Percentiles rank a stretch among this genome's conserved stretches.
phyloP scores from a whole-genome alignment of 2,329 filamentous ascomycete genomes.

The Ceratocystis cacaofunesta region DNA sequence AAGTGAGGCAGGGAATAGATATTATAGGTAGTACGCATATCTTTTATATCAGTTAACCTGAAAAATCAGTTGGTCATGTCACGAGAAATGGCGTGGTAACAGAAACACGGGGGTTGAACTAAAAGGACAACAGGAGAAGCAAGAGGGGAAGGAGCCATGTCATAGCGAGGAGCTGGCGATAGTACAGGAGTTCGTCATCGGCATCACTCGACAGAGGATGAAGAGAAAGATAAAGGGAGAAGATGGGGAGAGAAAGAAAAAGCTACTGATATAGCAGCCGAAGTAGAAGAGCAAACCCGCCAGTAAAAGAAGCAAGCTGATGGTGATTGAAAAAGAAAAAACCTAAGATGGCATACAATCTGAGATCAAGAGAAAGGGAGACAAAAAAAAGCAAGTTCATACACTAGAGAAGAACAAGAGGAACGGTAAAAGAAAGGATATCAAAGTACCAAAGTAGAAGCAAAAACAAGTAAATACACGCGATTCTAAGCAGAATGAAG shows the following conservation, averaged over 20 bases:
- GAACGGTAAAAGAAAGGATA: background rate
- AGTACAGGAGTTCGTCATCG: background rate
- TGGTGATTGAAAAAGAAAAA: too few relatives aligned
- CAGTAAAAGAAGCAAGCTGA: too few relatives aligned
- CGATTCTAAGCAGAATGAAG: too few relatives aligned
- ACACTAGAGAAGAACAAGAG: background rate
- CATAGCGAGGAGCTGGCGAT: background rate
- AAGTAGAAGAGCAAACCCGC: too few relatives aligned
- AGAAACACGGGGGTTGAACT: background rate
- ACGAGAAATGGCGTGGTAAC: too few relatives aligned
- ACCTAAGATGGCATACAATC: too few relatives aligned
- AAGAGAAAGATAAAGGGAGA: constrained; percentile 18
- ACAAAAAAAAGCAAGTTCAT: background rate
- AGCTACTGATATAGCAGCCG: too few relatives aligned
- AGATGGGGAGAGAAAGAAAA: constrained; percentile 11
- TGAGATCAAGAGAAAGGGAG: constrained; percentile 18
- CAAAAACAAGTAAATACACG: background rate
- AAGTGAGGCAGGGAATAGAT: too few relatives aligned
- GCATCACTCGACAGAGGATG: background rate
- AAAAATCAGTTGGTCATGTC: too few relatives aligned
- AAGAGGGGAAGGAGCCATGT: background rate
- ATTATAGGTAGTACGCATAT: too few relatives aligned
- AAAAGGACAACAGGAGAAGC: background rate
- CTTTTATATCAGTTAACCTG: too few relatives aligned
- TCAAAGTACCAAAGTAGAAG: background rate